Evolutionary conservation across 306 rosid genomes (phyloP).

Genomic region (Gillenia trifoliata): DNA sequence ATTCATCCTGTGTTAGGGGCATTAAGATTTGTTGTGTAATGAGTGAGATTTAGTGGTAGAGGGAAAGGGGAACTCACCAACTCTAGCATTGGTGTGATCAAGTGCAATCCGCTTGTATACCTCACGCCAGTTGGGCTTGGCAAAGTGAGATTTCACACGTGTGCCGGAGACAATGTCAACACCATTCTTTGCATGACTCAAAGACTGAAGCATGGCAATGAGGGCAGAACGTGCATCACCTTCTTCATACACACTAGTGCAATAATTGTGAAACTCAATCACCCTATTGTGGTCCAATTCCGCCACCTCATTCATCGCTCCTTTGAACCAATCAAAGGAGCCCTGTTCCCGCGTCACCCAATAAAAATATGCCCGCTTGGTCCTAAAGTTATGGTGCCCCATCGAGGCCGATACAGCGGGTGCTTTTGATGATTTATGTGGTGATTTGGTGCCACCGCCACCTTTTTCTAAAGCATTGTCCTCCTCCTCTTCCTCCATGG

Average conservation of each 20-base stretch:
- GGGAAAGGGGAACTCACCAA: conserved; percentile 38
- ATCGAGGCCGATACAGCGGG: background rate
- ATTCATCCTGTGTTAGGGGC: no score
- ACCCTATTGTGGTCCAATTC: conserved; percentile 46
- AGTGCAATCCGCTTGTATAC: conserved; percentile 58
- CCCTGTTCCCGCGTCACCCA: conserved; percentile 74
- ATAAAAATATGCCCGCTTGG: conserved; percentile 50
- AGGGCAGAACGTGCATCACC: conserved; percentile 80
- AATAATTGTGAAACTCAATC: conserved; percentile 59
- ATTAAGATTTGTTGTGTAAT: background rate
- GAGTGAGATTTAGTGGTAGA: background rate
- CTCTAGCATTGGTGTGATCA: conserved; percentile 37
- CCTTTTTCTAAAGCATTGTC: background rate
- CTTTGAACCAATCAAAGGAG: conserved; percentile 66
- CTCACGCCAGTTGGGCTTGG: conserved; percentile 61
- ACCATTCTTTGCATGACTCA: conserved; percentile 59
- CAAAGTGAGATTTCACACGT: conserved; percentile 60
- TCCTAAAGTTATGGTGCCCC: conserved; percentile 26
- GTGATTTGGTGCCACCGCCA: no score
- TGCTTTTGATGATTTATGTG: background rate
- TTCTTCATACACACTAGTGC: conserved; percentile 73
- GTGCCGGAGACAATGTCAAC: conserved; percentile 64
- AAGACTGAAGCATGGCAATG: conserved; percentile 59
- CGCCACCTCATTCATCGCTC: conserved; percentile 62
- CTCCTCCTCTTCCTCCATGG: conserved; percentile 40